Conservation (phyloP, 2,329 filamentous ascomycete genomes). For the Diplodia corticola region DNA sequence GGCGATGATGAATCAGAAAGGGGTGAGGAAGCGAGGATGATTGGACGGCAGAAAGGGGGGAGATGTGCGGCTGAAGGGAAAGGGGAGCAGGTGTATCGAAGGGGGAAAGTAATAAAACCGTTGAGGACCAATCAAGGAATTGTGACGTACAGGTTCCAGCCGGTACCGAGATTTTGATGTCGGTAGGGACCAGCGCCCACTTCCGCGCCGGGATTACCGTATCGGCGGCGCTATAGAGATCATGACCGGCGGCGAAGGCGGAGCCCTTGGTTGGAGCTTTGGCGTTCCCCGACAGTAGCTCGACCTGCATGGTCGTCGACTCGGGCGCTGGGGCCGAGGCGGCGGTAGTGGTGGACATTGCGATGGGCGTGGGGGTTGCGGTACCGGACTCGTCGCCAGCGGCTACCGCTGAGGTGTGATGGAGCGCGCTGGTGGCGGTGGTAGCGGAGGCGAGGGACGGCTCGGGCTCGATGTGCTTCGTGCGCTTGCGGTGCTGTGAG, state of each 20-base stretch:
- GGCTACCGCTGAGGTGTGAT: conserved; percentile 27
- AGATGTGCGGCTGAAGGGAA: conserved; percentile 10
- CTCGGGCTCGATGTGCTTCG: conserved; percentile 61
- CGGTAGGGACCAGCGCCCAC: conserved; percentile 85
- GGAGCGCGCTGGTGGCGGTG: conserved; percentile 8
- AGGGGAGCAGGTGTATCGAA: background rate
- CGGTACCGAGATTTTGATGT: conserved; percentile 87
- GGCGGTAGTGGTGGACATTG: conserved; percentile 27
- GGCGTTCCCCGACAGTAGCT: conserved; percentile 82
- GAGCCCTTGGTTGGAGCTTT: conserved; percentile 84
- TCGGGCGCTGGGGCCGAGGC: conserved; percentile 46
- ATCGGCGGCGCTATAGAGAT: conserved; percentile 77
- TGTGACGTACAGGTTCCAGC: conserved; percentile 77
- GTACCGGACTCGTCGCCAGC: conserved; percentile 34
- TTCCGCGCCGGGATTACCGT: conserved; percentile 77
- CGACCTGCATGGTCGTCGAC: conserved; percentile 66
- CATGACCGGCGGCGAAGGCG: conserved; percentile 88
- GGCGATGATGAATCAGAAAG: background rate
- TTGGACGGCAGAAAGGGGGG: background rate
- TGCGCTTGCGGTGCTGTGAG: conserved; percentile 77
- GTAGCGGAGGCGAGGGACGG: conserved; percentile 31
- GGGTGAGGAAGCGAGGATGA: background rate
- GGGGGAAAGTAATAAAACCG: background rate
- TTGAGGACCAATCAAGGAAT: background rate
- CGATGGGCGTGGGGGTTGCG: conserved; percentile 38